Evolutionary conservation across 2,329 filamentous ascomycete genomes (phyloP).

Genomic region (Xylariaceae sp.): DNA sequence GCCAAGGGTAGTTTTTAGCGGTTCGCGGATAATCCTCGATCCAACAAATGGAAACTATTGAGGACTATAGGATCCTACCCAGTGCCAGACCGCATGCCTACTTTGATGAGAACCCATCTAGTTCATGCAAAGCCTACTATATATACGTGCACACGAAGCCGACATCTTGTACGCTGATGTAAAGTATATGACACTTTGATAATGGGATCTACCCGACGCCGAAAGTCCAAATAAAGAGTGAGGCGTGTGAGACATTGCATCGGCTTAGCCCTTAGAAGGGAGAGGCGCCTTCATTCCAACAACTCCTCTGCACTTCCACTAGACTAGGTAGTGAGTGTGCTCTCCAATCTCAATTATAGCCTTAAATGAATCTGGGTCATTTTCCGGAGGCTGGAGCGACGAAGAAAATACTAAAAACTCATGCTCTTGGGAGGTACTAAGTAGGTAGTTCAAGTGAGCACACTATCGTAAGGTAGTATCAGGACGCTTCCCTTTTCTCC

Average conservation of each 20-base stretch:
- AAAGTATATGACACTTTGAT: background rate
- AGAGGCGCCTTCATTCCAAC: too few relatives aligned
- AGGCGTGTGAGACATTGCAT: background rate
- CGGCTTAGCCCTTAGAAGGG: background rate
- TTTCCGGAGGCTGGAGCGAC: too few relatives aligned
- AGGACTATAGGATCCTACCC: background rate
- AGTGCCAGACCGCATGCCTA: background rate
- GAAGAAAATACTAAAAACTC: too few relatives aligned
- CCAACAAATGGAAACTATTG: background rate
- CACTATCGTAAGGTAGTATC: too few relatives aligned
- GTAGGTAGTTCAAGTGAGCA: too few relatives aligned
- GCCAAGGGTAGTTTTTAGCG: background rate
- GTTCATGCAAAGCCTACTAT: background rate
- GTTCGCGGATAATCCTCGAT: background rate
- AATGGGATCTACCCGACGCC: background rate
- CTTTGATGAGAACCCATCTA: background rate
- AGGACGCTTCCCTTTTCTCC: too few relatives aligned
- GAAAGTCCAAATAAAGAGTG: too few relatives aligned
- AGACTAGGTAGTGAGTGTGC: too few relatives aligned
- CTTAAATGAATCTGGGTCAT: too few relatives aligned
- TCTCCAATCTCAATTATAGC: too few relatives aligned
- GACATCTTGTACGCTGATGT: background rate
- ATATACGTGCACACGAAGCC: background rate
- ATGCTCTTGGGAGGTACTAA: too few relatives aligned
- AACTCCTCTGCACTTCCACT: too few relatives aligned